A percentile compares a stretch with the other conserved stretches of the same genome.
phyloP scores from a whole-genome alignment of 495 filamentous ascomycete species.

The Baudoinia panamericana region DNA sequence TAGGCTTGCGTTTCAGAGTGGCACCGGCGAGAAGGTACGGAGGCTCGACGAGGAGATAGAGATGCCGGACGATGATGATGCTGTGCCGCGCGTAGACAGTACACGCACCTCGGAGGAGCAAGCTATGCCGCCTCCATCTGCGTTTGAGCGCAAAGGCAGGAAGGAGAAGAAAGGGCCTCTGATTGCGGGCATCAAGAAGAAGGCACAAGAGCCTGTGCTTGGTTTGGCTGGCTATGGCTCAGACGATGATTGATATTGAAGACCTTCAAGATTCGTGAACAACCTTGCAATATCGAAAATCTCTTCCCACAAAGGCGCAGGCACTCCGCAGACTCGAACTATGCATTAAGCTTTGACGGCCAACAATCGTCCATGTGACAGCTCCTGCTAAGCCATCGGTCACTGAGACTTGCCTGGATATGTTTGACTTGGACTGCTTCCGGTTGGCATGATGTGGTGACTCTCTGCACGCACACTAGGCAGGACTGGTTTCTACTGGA shows the following conservation, averaged over 20 bases:
- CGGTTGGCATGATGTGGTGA: too few relatives aligned
- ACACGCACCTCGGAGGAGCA: conserved; percentile 26
- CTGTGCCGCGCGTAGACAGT: conserved; percentile 18
- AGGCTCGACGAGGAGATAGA: conserved; percentile 26
- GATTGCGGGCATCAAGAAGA: conserved; percentile 83
- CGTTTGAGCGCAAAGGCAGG: conserved; percentile 61
- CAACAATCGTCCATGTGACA: too few relatives aligned
- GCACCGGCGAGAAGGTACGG: conserved; percentile 41
- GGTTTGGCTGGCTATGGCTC: conserved; percentile 4
- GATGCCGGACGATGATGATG: conserved; percentile 28
- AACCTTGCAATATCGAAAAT: too few relatives aligned
- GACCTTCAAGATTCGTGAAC: too few relatives aligned
- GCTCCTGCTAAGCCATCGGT: too few relatives aligned
- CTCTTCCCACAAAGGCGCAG: too few relatives aligned
- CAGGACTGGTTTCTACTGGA: too few relatives aligned
- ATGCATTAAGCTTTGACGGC: too few relatives aligned
- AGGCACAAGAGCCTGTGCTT: background rate
- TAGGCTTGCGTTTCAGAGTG: conserved; percentile 59
- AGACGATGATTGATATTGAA: conserved; percentile 10
- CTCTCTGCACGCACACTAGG: too few relatives aligned
- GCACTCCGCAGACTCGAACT: too few relatives aligned
- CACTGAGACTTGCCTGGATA: too few relatives aligned
- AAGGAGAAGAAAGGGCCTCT: conserved; percentile 77
- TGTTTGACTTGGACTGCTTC: too few relatives aligned
- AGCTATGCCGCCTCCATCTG: conserved; percentile 34